A percentile compares a stretch with the other conserved stretches of the same genome.
Evolutionary conservation across 352 stramenopile species (phyloP).

Genomic region (Hyphochytrium catenoides): DNA sequence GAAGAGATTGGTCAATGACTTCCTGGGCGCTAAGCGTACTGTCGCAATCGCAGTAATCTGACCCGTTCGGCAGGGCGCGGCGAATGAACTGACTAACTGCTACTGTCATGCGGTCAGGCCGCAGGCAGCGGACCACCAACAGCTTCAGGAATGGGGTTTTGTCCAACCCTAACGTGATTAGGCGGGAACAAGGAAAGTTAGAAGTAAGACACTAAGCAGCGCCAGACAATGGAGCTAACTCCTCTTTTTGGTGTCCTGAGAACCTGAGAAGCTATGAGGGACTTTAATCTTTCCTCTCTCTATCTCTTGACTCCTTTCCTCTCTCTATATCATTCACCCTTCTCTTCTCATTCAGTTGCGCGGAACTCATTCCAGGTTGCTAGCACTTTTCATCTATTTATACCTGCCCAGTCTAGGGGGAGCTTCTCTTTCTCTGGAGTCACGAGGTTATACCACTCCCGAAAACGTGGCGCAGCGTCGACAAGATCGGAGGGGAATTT

Average conservation of each 20-base stretch:
- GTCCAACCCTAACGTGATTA: too few species aligned
- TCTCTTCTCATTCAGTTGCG: too few species aligned
- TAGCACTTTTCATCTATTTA: too few species aligned
- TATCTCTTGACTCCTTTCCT: too few species aligned
- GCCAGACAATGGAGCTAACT: too few species aligned
- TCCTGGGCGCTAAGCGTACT: slow-evolving; percentile 82
- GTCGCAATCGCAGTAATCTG: slow-evolving; percentile 85
- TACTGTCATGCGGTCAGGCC: slow-evolving; percentile 49
- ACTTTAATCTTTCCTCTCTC: too few species aligned
- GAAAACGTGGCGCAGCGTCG: slow-evolving; percentile 79
- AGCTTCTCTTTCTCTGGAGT: slow-evolving; percentile 88
- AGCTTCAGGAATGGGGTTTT: slow-evolving; percentile 38
- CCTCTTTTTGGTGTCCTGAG: too few species aligned
- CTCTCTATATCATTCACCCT: too few species aligned
- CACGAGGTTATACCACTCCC: slow-evolving; percentile 94
- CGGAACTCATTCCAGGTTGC: too few species aligned
- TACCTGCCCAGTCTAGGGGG: slow-evolving; percentile 84
- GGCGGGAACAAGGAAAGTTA: too few species aligned
- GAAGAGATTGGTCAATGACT: slow-evolving; percentile 85
- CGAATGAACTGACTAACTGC: slow-evolving; percentile 41
- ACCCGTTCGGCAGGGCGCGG: slow-evolving; percentile 69
- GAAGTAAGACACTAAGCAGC: too few species aligned
- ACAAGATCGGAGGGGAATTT: slow-evolving; percentile 89
- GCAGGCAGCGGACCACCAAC: slow-evolving; percentile 31
- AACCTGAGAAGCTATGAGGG: too few species aligned